A percentile compares a stretch with the other conserved stretches of the same genome.
Evolutionary conservation across 2,329 filamentous ascomycete genomes (phyloP).

Genomic region (Exophiala calicioides): DNA sequence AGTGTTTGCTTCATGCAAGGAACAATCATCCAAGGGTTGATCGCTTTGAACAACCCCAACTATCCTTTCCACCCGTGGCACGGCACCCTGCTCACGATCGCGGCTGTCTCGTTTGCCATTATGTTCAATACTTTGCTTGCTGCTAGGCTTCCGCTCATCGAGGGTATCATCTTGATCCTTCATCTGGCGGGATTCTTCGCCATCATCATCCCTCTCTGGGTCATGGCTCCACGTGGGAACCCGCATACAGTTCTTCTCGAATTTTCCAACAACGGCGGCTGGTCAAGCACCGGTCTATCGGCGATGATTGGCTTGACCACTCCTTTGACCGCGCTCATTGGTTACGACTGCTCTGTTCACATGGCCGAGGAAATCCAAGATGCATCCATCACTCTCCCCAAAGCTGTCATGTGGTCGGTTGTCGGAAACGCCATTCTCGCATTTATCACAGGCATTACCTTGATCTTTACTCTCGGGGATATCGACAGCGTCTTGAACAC

Average conservation of each 20-base stretch:
- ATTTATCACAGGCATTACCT: slow-evolving; percentile 47
- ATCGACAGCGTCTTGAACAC: slow-evolving; percentile 41
- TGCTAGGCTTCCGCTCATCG: slow-evolving; percentile 35
- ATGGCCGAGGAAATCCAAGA: slow-evolving; percentile 52
- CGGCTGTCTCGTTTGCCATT: slow-evolving; percentile 31
- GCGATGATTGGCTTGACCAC: slow-evolving; percentile 31
- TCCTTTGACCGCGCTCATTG: slow-evolving; percentile 22
- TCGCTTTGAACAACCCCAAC: slow-evolving; percentile 34
- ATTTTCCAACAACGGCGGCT: slow-evolving; percentile 47
- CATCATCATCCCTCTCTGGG: slow-evolving; percentile 37
- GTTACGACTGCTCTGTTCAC: slow-evolving; percentile 15
- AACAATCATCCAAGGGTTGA: slow-evolving; percentile 38
- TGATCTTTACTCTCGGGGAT: slow-evolving; percentile 46
- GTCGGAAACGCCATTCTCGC: slow-evolving; percentile 51
- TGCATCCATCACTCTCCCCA: slow-evolving; percentile 50
- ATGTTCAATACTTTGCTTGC: slow-evolving; percentile 35
- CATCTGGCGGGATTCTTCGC: slow-evolving; percentile 38
- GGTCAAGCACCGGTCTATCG: slow-evolving; percentile 34
- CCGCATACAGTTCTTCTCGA: slow-evolving; percentile 48
- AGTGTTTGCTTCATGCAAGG: slow-evolving; percentile 33
- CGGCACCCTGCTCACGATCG: slow-evolving; percentile 34
- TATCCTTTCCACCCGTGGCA: slow-evolving; percentile 36
- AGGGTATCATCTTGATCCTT: slow-evolving; percentile 35
- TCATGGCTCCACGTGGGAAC: slow-evolving; percentile 36
- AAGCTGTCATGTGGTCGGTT: slow-evolving; percentile 51